Conservation (phyloP, 129 eudicot species). For the Artemisia tridentata region DNA sequence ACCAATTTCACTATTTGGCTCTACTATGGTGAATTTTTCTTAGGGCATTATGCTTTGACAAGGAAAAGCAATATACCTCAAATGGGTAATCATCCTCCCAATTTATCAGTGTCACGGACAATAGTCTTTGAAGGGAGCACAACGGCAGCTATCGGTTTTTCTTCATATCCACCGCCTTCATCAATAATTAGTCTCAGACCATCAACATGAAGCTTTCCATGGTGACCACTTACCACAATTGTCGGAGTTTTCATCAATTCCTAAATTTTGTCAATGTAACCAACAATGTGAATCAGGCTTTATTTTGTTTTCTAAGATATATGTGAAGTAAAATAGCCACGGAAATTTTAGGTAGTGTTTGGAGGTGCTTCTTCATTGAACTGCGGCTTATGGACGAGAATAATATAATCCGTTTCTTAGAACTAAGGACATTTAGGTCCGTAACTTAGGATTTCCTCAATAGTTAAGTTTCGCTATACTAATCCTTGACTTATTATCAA, state of each 20-base stretch:
- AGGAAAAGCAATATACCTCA: not conserved
- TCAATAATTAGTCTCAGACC: slow-evolving; percentile 76
- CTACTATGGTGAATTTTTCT: not conserved
- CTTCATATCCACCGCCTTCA: slow-evolving; percentile 63
- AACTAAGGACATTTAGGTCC: not conserved
- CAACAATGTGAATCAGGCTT: not conserved
- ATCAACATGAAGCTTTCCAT: slow-evolving; percentile 79
- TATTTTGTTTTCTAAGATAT: not conserved
- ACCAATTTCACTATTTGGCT: not conserved
- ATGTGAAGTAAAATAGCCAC: too few species aligned
- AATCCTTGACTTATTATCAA: not conserved
- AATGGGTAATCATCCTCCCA: not conserved
- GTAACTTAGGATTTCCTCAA: not conserved
- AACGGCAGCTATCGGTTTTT: slow-evolving; percentile 76
- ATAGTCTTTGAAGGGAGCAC: slow-evolving; percentile 72
- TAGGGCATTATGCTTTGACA: not conserved
- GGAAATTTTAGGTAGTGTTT: too few species aligned
- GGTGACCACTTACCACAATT: slow-evolving; percentile 88
- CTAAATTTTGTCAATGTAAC: slow-evolving; percentile 23
- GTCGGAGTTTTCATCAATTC: slow-evolving; percentile 51
- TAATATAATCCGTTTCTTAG: not conserved
- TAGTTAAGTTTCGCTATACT: not conserved
- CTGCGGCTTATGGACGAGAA: not conserved
- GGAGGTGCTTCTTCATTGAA: too few species aligned
- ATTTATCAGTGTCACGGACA: slow-evolving; percentile 72